Percentiles rank a stretch among this genome's conserved stretches.
Conservation (phyloP, 345 rosid species). For the Lepidium africanum region DNA sequence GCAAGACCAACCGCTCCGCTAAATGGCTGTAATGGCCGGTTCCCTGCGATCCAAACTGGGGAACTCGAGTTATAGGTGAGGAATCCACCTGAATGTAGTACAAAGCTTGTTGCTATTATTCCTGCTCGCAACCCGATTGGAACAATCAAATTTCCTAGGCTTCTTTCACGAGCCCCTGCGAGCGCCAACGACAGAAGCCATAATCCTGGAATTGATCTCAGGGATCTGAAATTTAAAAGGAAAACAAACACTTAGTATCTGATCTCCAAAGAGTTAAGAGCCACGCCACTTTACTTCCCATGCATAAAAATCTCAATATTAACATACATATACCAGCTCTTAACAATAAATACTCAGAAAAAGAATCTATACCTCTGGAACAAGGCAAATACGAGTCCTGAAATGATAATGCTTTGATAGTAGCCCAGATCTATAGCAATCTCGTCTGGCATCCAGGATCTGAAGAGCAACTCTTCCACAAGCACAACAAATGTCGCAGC, state of each 20-base stretch:
- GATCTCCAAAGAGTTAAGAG: background rate
- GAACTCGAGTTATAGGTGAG: constrained; percentile 33
- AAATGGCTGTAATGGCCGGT: constrained; percentile 66
- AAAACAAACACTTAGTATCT: background rate
- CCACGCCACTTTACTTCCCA: background rate
- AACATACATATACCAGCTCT: background rate
- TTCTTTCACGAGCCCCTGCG: constrained; percentile 52
- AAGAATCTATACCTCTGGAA: constrained; percentile 62
- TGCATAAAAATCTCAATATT: background rate
- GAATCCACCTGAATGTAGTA: constrained; percentile 60
- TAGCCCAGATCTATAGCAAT: constrained; percentile 72
- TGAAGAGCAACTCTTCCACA: constrained; percentile 83
- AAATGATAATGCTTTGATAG: constrained; percentile 59
- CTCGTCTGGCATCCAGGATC: constrained; percentile 84
- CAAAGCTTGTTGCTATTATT: constrained; percentile 52
- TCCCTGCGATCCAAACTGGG: constrained; percentile 62
- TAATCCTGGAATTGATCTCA: constrained; percentile 60
- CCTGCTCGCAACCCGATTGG: constrained; percentile 73
- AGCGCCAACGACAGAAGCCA: constrained; percentile 74
- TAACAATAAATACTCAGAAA: background rate
- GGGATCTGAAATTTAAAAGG: constrained; percentile 44
- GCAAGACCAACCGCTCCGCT: constrained; percentile 70
- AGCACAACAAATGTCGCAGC: constrained; percentile 59
- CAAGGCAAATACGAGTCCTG: constrained; percentile 71
- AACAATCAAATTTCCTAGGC: constrained; percentile 52